Base-by-base conservation (phyloP, 2,329 filamentous ascomycete genomes). In the Zarea fungicola region DNA sequence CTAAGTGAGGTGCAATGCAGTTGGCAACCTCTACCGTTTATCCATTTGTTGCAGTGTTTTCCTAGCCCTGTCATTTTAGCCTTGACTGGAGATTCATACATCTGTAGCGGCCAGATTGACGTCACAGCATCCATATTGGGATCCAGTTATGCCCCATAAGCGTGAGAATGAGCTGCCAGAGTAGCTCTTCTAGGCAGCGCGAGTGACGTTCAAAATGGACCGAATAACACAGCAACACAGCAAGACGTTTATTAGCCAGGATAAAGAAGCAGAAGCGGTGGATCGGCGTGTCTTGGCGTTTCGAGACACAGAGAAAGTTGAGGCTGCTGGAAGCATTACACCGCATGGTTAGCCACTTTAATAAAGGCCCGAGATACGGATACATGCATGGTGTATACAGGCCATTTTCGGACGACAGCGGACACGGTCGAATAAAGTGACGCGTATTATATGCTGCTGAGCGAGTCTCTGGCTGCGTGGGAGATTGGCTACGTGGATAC, bases 81-180 rank as follows among this genome's bases (percentile, higher is more conserved):
- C 34, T 37, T 46, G 32, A 11, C 11, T 18, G 7, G n/a, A 6
- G 13, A 29, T 13, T 19, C 18, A 35, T 31, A 35, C 43, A 39
- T 29, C 32, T 46, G 34, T 26, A 34, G 21, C 14, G 19, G 22
- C 32, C 19, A 21, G n/a, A 21, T 47, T 46, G 48, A 50, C 48
- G 48, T 50, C 48, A 50, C 28, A 31, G 28, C 36, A 16, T 46
- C 48, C 42, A 22, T 46, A 29, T 16, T n/a, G 25, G 39, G 28
- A 19, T 50, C 48, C 48, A 50, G 42, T 45, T 46, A 34, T 19
- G 46, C 36, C 25, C 46, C 46, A 49, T 29, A 16, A 50, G 48
- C 48, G 48, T 42, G 42, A 21, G 36, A 50, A 46, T 18, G 10
- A 36, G 25, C 31, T 14, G 43, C 26, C 16, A 5, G 31, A 29